Base-by-base conservation (phyloP, 371 early-diverging fungal species). In the Actinomucor elegans region DNA sequence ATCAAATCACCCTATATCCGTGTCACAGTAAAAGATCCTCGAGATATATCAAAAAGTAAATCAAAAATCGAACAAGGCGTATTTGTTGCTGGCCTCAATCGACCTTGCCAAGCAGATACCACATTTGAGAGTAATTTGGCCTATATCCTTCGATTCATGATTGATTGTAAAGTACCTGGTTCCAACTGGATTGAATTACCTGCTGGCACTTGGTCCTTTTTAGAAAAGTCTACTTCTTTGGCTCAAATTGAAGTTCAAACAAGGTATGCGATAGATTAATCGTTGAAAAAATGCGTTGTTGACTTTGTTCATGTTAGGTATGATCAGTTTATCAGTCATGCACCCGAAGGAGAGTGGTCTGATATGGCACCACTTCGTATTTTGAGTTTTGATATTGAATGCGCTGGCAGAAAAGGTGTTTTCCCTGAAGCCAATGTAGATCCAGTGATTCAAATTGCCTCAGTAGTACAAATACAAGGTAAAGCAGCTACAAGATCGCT, bases 381-480 rank as follows among this genome's bases (percentile, higher is more conserved):
- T 42, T 66, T 99, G 36, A 94, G 95, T 64, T 96, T 99, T 66
- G 99, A 99, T 89, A 99, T 99, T 57, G 99, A 99, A 78, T 99
- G 99, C 66, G 91, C 95, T 33, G 98, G 99, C 18, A 79, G 97
- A 32, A 93, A 93, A 54, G 96, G 96, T 35, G 75, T 94, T n/a
- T 99, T 99, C 60, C 99, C 99, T 1, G 94, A 94, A 42, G 82
- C 99, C 10, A 69, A 85, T 40, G 57, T 81, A 3, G 99, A 99
- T 75, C 96, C 99, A 0, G 94, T 99, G n/a, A 99, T 99, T 59
- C 99, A 99, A 71, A 99, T 99, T 61, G 99, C 99, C 5, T 95
- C 93, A 48, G 85, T 98, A 32, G 89, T 97, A 4, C 90, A 94
- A 2, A 62, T 91, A 4, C 99, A 98, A 75, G 93, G 86, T 79